Base-by-base conservation (phyloP, 1,139 yeast species). In the Suhomyces terraborum region DNA sequence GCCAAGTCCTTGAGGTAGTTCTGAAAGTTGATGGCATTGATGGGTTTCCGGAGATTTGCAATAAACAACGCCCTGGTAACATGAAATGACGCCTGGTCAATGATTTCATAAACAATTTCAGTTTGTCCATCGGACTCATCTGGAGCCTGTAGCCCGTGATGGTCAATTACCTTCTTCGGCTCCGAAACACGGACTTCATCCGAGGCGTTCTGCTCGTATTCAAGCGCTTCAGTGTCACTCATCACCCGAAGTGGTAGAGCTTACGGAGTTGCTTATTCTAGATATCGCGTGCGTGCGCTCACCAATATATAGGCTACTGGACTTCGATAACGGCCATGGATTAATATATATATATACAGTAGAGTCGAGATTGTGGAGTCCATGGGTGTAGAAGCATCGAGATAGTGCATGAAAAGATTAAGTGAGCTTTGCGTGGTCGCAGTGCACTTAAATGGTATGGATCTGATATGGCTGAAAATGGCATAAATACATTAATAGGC, bases 21-120 rank as follows among this genome's bases (percentile, higher is more conserved):
- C 49, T 71, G 75, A 46, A 73, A 67, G 41, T 59, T 60, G 24
- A 55, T 54, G 18, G 72, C 69, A 47, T 68, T 66, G 38, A 71
- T 52, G 8, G 74, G 72, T 9, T 63, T 54, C 10, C 72, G 60
- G 40, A 73, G 59, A 47, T 73, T 73, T 13, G 73, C 78, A 20
- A 73, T 61, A 43, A 72, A 65, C 25, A 73, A 50, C 0, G 77
- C 77, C 34, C 77, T 54, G 1, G 78, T 72, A 29, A 61, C 58
- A 36, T 60, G 66, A 49, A 62, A 73, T 27, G 55, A 49, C 1
- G 75, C 59, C 17, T 53, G 55, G 3, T 60, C 62, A 17, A 43
- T 48, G 17, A 62, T 59, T 25, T 61, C 65, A 43, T 72, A 72
- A 7, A 58, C 48, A 4, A 67, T 66, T 38, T 64, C 69, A 23